Conservation (phyloP, 352 stramenopile genomes). For the Lagenidium giganteum region DNA sequence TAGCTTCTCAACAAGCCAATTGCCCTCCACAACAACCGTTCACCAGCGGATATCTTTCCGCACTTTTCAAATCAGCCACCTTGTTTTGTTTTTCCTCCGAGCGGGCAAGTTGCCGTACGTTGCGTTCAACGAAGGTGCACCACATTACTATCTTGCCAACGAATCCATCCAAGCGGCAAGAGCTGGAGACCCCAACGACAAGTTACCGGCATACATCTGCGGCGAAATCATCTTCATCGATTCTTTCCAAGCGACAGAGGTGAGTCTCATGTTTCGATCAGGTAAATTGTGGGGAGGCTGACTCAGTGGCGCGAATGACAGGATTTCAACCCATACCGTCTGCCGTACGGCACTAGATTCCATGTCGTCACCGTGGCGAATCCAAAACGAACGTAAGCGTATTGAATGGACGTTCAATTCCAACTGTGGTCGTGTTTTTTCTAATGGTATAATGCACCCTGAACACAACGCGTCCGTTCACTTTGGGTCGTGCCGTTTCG, state of each 20-base stretch:
- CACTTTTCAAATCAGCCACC: slow-evolving; percentile 77
- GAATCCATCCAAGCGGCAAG: slow-evolving; percentile 73
- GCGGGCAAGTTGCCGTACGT: slow-evolving; percentile 74
- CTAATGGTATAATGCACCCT: too few species aligned
- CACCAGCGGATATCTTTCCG: slow-evolving; percentile 76
- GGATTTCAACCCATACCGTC: slow-evolving; percentile 81
- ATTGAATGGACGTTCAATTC: slow-evolving; percentile 1
- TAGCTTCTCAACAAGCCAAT: slow-evolving; percentile 19
- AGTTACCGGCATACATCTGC: slow-evolving; percentile 67
- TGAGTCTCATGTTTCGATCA: slow-evolving; percentile 18
- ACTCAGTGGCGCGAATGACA: slow-evolving; percentile 13
- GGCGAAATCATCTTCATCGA: slow-evolving; percentile 85
- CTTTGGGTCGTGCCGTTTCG: too few species aligned
- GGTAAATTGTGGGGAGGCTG: not conserved
- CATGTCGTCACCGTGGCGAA: slow-evolving; percentile 78
- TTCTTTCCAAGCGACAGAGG: slow-evolving; percentile 76
- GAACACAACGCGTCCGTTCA: too few species aligned
- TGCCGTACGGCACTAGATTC: slow-evolving; percentile 71
- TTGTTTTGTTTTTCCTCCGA: slow-evolving; percentile 77
- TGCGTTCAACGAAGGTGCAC: slow-evolving; percentile 75
- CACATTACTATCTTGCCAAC: slow-evolving; percentile 76
- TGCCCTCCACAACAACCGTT: slow-evolving; percentile 17
- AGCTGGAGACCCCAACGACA: slow-evolving; percentile 42
- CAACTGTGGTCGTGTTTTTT: too few species aligned
- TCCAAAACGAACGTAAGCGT: slow-evolving; percentile 50